A percentile compares a stretch with the other conserved stretches of the same genome.
These are phyloP conservation scores for Blepharisma undulans DNA, from an alignment of 169 alveolate species.

Conservation along the genomic window DNA sequence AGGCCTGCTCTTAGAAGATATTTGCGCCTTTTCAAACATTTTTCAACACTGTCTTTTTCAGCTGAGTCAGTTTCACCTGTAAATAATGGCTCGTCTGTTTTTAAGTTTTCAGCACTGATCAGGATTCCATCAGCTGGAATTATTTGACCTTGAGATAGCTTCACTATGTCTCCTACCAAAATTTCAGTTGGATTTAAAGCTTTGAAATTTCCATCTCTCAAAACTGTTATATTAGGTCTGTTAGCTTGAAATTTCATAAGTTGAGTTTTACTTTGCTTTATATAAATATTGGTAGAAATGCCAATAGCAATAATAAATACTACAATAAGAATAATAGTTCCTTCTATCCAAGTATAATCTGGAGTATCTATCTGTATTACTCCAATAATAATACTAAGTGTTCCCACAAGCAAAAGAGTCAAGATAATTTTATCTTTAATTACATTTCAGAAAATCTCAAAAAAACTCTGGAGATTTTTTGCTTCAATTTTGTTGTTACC, in stretches of 20 bases:
- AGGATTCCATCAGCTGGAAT: conserved; percentile 85
- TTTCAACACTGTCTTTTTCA: conserved; percentile 52
- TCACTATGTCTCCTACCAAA: conserved; percentile 89
- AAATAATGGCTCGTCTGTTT: conserved; percentile 86
- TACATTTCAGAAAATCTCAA: conserved; percentile 53
- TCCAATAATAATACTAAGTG: conserved; percentile 52
- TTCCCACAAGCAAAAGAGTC: conserved; percentile 54
- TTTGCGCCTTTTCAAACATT: not conserved
- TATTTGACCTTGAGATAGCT: conserved; percentile 82
- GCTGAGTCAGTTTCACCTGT: conserved; percentile 90
- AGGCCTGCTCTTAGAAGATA: not conserved
- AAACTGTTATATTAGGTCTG: conserved; percentile 57
- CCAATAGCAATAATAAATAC: conserved; percentile 88
- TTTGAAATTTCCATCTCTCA: conserved; percentile 64
- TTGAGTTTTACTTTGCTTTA: conserved; percentile 86
- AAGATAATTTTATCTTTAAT: conserved; percentile 53
- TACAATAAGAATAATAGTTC: conserved; percentile 91
- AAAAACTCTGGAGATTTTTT: conserved; percentile 41
- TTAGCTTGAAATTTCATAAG: conserved; percentile 74
- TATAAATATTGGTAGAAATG: conserved; percentile 84
- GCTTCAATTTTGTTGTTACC: not conserved
- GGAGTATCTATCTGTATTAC: conserved; percentile 42
- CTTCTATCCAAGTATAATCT: conserved; percentile 90
- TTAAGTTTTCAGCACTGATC: conserved; percentile 76
- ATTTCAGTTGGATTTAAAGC: conserved; percentile 69